Base-by-base conservation (phyloP, 2,329 filamentous ascomycete species). In the Magnaporthiopsis incrustans region DNA sequence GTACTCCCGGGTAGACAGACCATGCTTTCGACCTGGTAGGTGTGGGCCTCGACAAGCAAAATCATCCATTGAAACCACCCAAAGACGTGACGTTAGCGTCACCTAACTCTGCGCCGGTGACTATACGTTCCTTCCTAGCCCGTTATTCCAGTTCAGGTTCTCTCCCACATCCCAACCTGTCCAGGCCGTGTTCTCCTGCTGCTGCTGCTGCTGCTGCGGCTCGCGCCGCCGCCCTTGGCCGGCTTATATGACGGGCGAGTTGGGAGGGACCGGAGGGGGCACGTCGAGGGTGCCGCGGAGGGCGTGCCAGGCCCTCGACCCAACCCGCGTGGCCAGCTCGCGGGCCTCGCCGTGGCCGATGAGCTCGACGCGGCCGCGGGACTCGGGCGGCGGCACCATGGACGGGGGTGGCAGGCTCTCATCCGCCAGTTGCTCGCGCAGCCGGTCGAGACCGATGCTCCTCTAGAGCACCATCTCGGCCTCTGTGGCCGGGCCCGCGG, bases 281-380 rank as follows among this genome's bases (percentile, higher is more conserved):
- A 18, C 35, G 11, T 53, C 44, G 44, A n/a, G 18, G 18, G 44
- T 53, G 44, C 44, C 44, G 6, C 44, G 44, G 22, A 53, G 44
- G 44, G 44, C 44, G 44, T n/a, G 44, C 44, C 44, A 53, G 22
- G 44, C 44, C 44, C 44, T 72, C 67, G 68, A 22, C 58, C 12
- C 27, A 57, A 25, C 30, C 30, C 15, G 58, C 14, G 58, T 32
- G 26, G 14, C 58, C 58, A 60, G 26, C 22, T 12, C 32, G 26
- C 27, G 26, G 14, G 58, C 32, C 58, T 60, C 58, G 14, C 8
- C 58, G 15, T 2, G 26, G 14, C 27, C 32, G 18, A 60, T 60
- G 15, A 5, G 30, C 27, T 27, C 32, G 14, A 32, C 26, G 30
- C 38, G 30, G 58, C 58, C 58, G 26, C 58, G 27, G 4, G 58